Base-by-base conservation (phyloP, 2,329 filamentous ascomycete genomes). In the Mycocentrospora acerina region DNA sequence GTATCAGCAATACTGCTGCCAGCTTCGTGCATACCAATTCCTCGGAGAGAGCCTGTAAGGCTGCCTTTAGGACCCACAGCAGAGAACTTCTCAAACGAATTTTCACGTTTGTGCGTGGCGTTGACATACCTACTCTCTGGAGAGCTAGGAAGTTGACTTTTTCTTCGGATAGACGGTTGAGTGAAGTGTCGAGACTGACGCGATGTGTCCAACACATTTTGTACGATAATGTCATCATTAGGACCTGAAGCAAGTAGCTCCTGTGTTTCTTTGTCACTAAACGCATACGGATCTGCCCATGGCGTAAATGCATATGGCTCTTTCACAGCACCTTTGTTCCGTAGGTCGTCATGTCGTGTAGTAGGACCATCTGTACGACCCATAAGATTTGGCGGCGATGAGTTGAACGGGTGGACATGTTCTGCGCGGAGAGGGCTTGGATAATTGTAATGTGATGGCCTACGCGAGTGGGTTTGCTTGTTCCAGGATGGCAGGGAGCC, bases 1-100 rank as follows among this genome's bases (percentile, higher is more conserved):
- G 49, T 62, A 29, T 67, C 57, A 28, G 66, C 66, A 12, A 66
- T 36, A 40, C 67, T 71, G 39, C 68, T 71, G 11, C 65, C 67
- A 19, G 57, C 60, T 32, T 67, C 57, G 7, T 60, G 53, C 54
- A 65, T 64, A 4, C 60, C 58, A 13, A 58, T 68, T 8, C 63
- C 66, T 34, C 42, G 51, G 16, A 62, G 63, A 4, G 63, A 67
- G 4, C 63, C 65, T 25, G 66, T 69, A 4, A 69, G 34, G 27
- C 69, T 69, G 4, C 49, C 60, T 34, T 60, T 65, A 1, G 60
- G 57, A 3, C 66, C 67, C 15, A 65, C 38, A 4, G 57, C 19
- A 3, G 60, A 51, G 9, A 68, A 34, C 45, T 69, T 67, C 17
- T 64, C 51, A 35, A 69, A 67, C 3, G 60, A 59, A 32, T 66